A percentile compares a stretch with the other conserved stretches of the same genome.
phyloP scores from a whole-genome alignment of 2,329 filamentous ascomycete genomes.

The Karstenula rhodostoma region DNA sequence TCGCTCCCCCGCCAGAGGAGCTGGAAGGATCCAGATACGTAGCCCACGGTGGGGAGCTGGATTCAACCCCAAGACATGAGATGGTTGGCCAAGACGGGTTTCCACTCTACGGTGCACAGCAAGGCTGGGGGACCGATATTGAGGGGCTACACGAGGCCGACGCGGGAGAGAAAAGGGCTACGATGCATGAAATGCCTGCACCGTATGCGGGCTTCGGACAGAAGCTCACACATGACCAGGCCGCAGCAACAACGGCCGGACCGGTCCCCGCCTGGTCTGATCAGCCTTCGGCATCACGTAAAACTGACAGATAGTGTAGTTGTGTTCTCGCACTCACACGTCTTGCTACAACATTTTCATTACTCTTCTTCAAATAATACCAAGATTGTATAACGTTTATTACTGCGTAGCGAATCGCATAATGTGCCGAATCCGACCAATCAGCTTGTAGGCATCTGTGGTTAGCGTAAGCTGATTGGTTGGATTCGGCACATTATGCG shows the following conservation, averaged over 20 bases:
- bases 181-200: not conserved
- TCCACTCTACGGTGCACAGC: not conserved
- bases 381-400: not conserved
- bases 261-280: not conserved
- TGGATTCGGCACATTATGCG: too few relatives aligned
- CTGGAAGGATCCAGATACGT: not conserved
- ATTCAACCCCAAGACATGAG: not conserved
- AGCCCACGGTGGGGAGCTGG: not conserved
- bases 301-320: not conserved
- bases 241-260: not conserved
- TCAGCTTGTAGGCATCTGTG: too few relatives aligned
- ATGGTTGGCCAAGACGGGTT: not conserved
- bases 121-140: not conserved
- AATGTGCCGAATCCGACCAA: too few relatives aligned
- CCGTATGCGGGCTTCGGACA: not conserved
- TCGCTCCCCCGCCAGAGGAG: not conserved
- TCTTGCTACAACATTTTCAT: not conserved
- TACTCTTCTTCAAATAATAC: not conserved
- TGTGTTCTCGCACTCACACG: not conserved
- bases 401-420: too few relatives aligned
- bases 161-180: not conserved
- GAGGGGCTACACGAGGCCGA: not conserved
- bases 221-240: not conserved
- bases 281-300: not conserved
- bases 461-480: too few relatives aligned